Conservation (phyloP, 495 filamentous ascomycete species). For the Peziza echinospora region DNA sequence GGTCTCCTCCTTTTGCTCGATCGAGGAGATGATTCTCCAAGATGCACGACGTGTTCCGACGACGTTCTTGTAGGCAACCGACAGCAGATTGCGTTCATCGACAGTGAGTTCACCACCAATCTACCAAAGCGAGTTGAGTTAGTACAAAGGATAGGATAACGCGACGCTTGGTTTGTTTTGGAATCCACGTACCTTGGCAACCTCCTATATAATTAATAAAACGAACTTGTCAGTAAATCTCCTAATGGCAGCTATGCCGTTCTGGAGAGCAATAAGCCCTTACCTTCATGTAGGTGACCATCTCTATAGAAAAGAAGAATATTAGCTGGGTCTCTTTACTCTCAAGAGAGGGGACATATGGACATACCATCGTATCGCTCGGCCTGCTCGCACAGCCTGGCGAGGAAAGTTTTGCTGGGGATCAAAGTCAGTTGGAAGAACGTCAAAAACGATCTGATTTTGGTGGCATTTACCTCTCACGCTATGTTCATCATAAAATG, state of each 20-base stretch:
- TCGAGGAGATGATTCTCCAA: slow-evolving; percentile 98
- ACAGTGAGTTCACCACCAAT: slow-evolving; percentile 89
- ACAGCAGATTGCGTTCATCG: slow-evolving; percentile 97
- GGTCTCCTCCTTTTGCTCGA: slow-evolving; percentile 99
- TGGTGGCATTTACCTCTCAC: slow-evolving; percentile 51
- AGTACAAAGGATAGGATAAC: slow-evolving; percentile 1
- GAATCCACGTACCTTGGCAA: slow-evolving; percentile 59
- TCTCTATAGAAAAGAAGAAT: slow-evolving; percentile 35
- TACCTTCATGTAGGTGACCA: slow-evolving; percentile 99
- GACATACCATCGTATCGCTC: slow-evolving; percentile 94
- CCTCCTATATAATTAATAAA: slow-evolving; percentile 38
- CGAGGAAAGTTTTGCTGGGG: slow-evolving; percentile 99
- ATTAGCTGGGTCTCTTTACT: slow-evolving; percentile 17
- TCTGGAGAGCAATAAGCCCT: too few relatives aligned
- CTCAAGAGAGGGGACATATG: background rate
- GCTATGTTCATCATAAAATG: slow-evolving; percentile 26
- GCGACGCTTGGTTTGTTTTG: background rate
- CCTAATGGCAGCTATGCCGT: slow-evolving; percentile 3
- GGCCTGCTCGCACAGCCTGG: slow-evolving; percentile 98
- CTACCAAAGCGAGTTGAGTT: slow-evolving; percentile 22
- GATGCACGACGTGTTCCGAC: slow-evolving; percentile 96
- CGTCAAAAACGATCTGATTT: slow-evolving; percentile 18
- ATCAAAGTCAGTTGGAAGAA: slow-evolving; percentile 22
- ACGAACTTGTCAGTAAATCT: background rate
- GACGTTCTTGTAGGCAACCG: slow-evolving; percentile 99